These are phyloP conservation scores for Pinus taeda DNA, from an alignment of 75 land plant species.

Conservation along the genomic window DNA sequence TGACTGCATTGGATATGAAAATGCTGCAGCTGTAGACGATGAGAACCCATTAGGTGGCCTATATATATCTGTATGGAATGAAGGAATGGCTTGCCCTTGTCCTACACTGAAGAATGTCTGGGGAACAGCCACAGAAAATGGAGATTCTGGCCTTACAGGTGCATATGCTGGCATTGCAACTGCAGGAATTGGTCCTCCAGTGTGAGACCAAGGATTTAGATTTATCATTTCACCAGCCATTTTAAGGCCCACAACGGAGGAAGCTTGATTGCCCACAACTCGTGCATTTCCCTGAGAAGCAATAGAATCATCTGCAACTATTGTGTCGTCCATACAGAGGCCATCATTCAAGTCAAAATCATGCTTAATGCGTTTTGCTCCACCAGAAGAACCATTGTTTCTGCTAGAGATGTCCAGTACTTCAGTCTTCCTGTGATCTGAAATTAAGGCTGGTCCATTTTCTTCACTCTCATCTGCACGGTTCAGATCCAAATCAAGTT, in stretches of 20 bases:
- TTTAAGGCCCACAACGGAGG: conserved; percentile 11
- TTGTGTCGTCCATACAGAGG: conserved; percentile 30
- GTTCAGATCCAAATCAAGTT: conserved; percentile 50
- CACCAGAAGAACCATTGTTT: conserved; percentile 3
- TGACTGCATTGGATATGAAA: conserved; percentile 9
- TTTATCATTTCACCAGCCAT: conserved; percentile 9
- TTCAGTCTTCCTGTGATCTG: conserved; percentile 12
- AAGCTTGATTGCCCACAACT: neutral
- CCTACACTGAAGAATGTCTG: conserved; percentile 4
- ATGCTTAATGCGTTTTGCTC: conserved; percentile 13
- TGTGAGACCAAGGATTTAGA: conserved; percentile 27
- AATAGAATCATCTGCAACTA: conserved; percentile 2
- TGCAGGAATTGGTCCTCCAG: conserved; percentile 16
- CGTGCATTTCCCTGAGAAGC: conserved; percentile 1
- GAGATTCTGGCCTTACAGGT: conserved; percentile 11
- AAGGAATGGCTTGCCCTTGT: conserved; percentile 10
- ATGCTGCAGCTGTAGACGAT: conserved; percentile 14
- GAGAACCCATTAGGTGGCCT: conserved; percentile 13
- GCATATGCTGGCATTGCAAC: conserved; percentile 24
- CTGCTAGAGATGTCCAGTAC: conserved; percentile 2
- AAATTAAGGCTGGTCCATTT: conserved; percentile 7
- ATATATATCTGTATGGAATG: conserved; percentile 18
- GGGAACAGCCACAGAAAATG: conserved; percentile 18
- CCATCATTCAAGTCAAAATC: conserved; percentile 57
- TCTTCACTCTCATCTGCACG: conserved; percentile 43